Conservation (phyloP, 2,329 filamentous ascomycete genomes). For the Rhexocercosporidium sp. region DNA sequence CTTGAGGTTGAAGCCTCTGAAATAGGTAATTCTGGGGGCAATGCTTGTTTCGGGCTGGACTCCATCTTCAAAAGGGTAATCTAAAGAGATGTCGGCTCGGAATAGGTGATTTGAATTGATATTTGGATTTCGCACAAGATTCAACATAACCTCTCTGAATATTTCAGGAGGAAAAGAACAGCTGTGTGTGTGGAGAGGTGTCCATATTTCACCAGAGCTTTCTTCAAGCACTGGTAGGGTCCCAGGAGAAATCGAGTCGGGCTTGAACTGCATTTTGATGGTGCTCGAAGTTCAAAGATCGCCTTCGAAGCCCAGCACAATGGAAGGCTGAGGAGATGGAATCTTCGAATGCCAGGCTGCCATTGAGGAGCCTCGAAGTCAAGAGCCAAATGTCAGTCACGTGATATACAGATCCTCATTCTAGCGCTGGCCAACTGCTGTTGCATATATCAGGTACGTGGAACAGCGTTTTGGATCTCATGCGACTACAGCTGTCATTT, state of each 20-base stretch:
- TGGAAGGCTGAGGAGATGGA: background rate
- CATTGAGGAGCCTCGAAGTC: background rate
- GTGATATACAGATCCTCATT: no score
- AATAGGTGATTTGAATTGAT: constrained; percentile 80
- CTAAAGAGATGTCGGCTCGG: constrained; percentile 74
- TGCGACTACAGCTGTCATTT: no score
- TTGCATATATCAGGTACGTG: no score
- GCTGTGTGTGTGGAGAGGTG: constrained; percentile 57
- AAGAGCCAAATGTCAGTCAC: no score
- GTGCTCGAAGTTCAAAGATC: background rate
- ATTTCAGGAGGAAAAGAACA: constrained; percentile 68
- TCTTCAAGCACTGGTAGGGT: constrained; percentile 45
- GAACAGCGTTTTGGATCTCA: no score
- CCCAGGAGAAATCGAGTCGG: constrained; percentile 39
- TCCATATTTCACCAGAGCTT: constrained; percentile 51
- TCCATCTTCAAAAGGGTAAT: constrained; percentile 47
- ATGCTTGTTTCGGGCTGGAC: constrained; percentile 41
- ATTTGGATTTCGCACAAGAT: constrained; percentile 80
- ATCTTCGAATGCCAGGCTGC: background rate
- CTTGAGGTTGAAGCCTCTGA: constrained; percentile 53
- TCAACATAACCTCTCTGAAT: constrained; percentile 72
- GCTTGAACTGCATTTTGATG: constrained; percentile 24
- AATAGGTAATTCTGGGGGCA: constrained; percentile 49
- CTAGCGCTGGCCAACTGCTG: no score
- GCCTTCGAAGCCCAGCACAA: background rate